Percentiles rank a stretch among this genome's conserved stretches.
Evolutionary conservation across 1,284 basidiomycete species (phyloP).

Genomic region (Kwoniella shivajii): DNA sequence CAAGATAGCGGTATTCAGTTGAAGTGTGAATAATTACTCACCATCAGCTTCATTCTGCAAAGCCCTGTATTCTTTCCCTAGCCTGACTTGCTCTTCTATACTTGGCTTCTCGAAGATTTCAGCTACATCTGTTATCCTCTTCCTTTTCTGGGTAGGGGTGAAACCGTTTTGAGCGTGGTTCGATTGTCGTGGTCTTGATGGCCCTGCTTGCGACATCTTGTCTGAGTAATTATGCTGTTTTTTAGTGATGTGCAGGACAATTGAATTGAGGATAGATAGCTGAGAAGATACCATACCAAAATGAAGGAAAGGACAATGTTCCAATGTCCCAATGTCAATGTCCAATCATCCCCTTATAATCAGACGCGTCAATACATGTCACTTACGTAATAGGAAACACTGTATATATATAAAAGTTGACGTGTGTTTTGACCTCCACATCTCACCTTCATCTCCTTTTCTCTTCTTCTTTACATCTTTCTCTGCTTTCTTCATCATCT

Average conservation of each 20-base stretch:
- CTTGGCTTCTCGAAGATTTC: slow-evolving; percentile 36
- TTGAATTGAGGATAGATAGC: too few species aligned
- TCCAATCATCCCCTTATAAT: too few species aligned
- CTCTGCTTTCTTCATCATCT: not conserved
- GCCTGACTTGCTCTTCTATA: slow-evolving; percentile 26
- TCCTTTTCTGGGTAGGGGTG: slow-evolving; percentile 6
- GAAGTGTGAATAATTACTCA: slow-evolving; percentile 10
- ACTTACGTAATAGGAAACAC: too few species aligned
- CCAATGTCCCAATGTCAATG: too few species aligned
- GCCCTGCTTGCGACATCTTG: slow-evolving; percentile 14
- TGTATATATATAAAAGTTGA: too few species aligned
- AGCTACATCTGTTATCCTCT: slow-evolving; percentile 16
- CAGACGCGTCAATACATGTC: not conserved
- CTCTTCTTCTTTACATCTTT: not conserved
- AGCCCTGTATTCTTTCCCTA: slow-evolving; percentile 27
- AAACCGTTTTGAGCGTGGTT: not conserved
- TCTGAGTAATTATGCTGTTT: too few species aligned
- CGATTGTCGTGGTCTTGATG: slow-evolving; percentile 3
- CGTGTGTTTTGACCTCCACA: slow-evolving; percentile 4
- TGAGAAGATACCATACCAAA: too few species aligned
- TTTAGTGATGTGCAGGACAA: too few species aligned
- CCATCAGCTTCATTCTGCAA: slow-evolving; percentile 41
- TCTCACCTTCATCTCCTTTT: not conserved
- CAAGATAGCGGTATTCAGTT: not conserved
- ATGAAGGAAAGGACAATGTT: not conserved